A percentile compares a stretch with the other conserved stretches of the same genome.
These are phyloP conservation scores for Suillus ampliporus DNA, from an alignment of 768 basidiomycete species.

Conservation along the genomic window DNA sequence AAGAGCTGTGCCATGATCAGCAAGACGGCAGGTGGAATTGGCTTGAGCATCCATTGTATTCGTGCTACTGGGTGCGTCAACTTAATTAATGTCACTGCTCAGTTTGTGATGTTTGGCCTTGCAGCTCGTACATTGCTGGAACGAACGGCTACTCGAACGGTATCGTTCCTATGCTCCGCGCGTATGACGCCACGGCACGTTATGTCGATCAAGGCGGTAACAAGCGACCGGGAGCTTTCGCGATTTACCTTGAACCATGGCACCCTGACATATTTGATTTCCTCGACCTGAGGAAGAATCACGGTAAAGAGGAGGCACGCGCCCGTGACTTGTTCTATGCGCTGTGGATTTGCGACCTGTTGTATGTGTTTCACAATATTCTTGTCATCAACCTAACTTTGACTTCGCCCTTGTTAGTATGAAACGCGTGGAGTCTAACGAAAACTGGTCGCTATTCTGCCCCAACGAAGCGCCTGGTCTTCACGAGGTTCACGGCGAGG, in stretches of 20 bases:
- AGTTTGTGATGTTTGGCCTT: background rate
- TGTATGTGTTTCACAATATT: slow-evolving; percentile 54
- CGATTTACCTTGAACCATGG: slow-evolving; percentile 99
- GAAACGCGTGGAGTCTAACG: slow-evolving; percentile 92
- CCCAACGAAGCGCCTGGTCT: slow-evolving; percentile 94
- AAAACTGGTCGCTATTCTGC: slow-evolving; percentile 96
- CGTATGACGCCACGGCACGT: slow-evolving; percentile 96
- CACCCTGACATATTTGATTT: slow-evolving; percentile 98
- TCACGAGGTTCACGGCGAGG: slow-evolving; percentile 85
- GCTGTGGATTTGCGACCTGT: slow-evolving; percentile 96
- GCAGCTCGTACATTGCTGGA: slow-evolving; percentile 95
- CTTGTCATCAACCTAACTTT: background rate
- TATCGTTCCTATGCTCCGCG: slow-evolving; percentile 98
- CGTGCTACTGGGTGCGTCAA: slow-evolving; percentile 86
- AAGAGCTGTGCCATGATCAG: slow-evolving; percentile 99
- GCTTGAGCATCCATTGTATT: slow-evolving; percentile 94
- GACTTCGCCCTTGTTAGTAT: slow-evolving; percentile 59
- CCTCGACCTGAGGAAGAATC: slow-evolving; percentile 97
- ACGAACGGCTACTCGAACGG: slow-evolving; percentile 99
- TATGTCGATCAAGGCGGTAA: slow-evolving; percentile 99
- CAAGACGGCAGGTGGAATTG: slow-evolving; percentile 98
- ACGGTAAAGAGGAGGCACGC: slow-evolving; percentile 96
- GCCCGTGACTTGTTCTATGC: slow-evolving; percentile 98
- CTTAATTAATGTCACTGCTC: background rate
- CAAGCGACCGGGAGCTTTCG: slow-evolving; percentile 98